Evolutionary conservation across 805 yeast species (phyloP), one percentile per base, ranked within the genome.

Genomic region (Schwanniomyces yamadae): DNA sequence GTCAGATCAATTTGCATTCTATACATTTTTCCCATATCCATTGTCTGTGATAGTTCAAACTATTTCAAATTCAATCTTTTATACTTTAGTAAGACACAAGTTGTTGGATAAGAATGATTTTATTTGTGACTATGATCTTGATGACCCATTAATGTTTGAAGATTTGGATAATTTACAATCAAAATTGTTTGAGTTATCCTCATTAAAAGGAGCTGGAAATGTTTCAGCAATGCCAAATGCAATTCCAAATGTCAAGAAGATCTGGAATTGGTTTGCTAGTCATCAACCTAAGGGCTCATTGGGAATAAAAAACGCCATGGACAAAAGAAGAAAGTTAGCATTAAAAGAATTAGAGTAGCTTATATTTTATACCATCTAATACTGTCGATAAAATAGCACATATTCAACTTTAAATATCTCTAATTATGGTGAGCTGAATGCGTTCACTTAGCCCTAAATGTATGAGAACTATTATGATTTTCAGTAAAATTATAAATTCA

Each of bases 11-110:
- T 62, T 63, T 41, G 41, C 73, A 9, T 44, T 69, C 10, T 44
- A 54, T 36, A 63, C 74, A 1, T 68, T 69, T 48, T 67, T 69
- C 52, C 75, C 74, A 1, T 47, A 47, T 13, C 74, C 74, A 1
- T 19, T 69, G 8, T 59, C 70, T 11, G 22, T 46, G 3, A 1
- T 59, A 0, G 57, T 66, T 2, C 48, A 50, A 31, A 3, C 50
- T 0, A 5, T 55, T 0, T 26, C 59, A 1, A 32, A 41, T 12
- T 18, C 37, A 1, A 34, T 56, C 0, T 66, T 68, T 36, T 35
- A 44, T 5, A 20, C 50, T 1, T 29, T 52, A 4, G 51, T 50
- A 11, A 46, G 42, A 24, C 44, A 53, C 30, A 42, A 52, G 7
- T 23, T 58, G 4, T 14, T 65, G 13, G 54, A 61, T 33, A 34